Evolutionary conservation across 139 green algal genomes (phyloP).

Genomic region (Diplosphaera chodatii): DNA sequence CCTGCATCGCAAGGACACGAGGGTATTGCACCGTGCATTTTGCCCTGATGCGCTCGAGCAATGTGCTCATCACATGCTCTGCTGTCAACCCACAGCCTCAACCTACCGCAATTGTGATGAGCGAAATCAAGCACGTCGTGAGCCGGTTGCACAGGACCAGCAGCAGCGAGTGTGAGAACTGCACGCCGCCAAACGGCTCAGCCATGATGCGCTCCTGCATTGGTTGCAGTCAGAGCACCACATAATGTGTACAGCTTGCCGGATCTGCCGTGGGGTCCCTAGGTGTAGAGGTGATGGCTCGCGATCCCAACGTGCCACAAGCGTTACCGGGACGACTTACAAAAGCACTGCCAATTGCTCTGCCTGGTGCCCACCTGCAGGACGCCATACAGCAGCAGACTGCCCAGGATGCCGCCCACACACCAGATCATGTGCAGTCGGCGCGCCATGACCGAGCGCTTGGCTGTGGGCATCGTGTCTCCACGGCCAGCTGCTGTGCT

Average conservation of each 20-base stretch:
- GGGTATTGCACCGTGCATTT: no score
- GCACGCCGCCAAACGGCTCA: conserved; percentile 44
- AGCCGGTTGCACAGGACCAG: conserved; percentile 93
- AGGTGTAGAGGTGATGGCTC: no score
- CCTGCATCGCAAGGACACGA: conserved; percentile 6
- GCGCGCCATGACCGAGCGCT: conserved; percentile 10
- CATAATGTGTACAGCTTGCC: no score
- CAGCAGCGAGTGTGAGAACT: conserved; percentile 88
- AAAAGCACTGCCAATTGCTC: no score
- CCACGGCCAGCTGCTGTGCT: no score
- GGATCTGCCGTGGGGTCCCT: no score
- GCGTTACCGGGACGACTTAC: no score
- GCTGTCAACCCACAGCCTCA: neutral
- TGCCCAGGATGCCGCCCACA: conserved; percentile 43
- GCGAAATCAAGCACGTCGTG: conserved; percentile 60
- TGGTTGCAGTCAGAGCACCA: neutral
- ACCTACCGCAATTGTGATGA: conserved; percentile 37
- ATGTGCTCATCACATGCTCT: neutral
- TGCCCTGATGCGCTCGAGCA: neutral
- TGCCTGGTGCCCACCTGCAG: conserved; percentile 55
- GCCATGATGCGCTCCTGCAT: conserved; percentile 93
- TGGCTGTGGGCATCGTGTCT: no score
- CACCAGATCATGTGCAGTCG: conserved; percentile 39
- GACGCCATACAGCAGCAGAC: conserved; percentile 60
- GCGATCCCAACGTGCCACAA: no score